A percentile compares a stretch with the other conserved stretches of the same genome.
Conservation (phyloP, 495 filamentous ascomycete genomes). For the Pseudomonodictys pantanalensis region DNA sequence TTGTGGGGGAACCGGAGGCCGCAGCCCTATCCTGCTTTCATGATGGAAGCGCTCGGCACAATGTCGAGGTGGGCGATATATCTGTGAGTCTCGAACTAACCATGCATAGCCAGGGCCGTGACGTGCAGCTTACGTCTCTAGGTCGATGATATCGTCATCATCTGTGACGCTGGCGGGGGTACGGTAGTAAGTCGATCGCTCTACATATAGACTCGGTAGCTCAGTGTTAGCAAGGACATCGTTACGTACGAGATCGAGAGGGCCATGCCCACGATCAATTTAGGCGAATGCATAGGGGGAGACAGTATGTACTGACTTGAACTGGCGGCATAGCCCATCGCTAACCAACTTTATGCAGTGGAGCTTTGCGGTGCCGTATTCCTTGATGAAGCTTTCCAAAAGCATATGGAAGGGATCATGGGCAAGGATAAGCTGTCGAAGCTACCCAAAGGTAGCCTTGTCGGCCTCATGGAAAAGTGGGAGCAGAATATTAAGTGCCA, state of each 20-base stretch:
- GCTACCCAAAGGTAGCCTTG: not conserved
- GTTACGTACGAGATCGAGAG: constrained; percentile 7
- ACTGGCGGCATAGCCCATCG: not conserved
- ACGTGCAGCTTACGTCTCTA: too few relatives aligned
- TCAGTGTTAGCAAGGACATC: not conserved
- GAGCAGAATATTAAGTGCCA: constrained; percentile 10
- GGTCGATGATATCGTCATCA: constrained; percentile 8
- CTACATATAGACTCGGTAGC: not conserved
- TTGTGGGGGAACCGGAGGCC: constrained; percentile 21
- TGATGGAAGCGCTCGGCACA: constrained; percentile 1
- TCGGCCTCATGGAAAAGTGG: constrained; percentile 6
- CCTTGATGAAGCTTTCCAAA: constrained; percentile 10
- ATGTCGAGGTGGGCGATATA: too few relatives aligned
- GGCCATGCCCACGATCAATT: not conserved
- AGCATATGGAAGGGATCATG: constrained; percentile 3
- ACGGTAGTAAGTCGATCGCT: constrained; percentile 12
- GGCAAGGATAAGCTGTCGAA: constrained; percentile 2
- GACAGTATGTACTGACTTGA: not conserved
- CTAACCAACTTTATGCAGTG: not conserved
- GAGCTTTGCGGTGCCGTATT: constrained; percentile 13
- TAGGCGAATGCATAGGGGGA: constrained; percentile 4
- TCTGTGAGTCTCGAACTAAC: too few relatives aligned
- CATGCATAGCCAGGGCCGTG: too few relatives aligned
- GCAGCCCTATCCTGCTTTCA: constrained; percentile 11
- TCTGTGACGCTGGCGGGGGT: constrained; percentile 25